A percentile compares a stretch with the other conserved stretches of the same genome.
phyloP scores from a whole-genome alignment of 164 flowering plant genomes.

The Buxus sempervirens region DNA sequence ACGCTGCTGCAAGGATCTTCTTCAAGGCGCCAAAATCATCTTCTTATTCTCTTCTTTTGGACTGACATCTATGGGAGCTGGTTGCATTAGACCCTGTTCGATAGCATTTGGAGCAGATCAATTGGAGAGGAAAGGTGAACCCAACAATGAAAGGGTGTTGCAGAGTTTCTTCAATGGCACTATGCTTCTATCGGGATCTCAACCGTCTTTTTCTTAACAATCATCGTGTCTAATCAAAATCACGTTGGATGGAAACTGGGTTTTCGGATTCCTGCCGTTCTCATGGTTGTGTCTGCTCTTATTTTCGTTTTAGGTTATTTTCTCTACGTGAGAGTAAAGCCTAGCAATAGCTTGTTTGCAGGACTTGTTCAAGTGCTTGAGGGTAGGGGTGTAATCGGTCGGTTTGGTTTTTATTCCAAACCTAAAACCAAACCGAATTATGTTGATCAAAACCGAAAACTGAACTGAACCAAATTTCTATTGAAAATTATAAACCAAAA shows the following conservation, averaged over 20 bases:
- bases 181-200: slow-evolving; percentile 7
- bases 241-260: slow-evolving; percentile 6
- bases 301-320: slow-evolving; percentile 7
- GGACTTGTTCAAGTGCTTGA: slow-evolving; percentile 4
- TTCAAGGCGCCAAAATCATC: too few relatives aligned
- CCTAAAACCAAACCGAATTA: too few relatives aligned
- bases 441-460: too few relatives aligned
- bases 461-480: too few relatives aligned
- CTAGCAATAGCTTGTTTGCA: slow-evolving; percentile 7
- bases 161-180: slow-evolving; percentile 11
- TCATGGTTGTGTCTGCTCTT: slow-evolving; percentile 11
- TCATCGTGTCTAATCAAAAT: slow-evolving; percentile 7
- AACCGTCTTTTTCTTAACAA: slow-evolving; percentile 2
- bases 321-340: slow-evolving; percentile 2
- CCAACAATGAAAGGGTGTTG: not conserved
- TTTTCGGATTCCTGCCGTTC: slow-evolving; percentile 5
- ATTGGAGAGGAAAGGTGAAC: not conserved
- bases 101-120: slow-evolving; percentile 17
- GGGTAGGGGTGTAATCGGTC: too few relatives aligned
- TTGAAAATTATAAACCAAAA: too few relatives aligned
- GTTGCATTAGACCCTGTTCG: slow-evolving; percentile 25
- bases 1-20: too few relatives aligned
- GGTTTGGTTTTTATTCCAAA: too few relatives aligned
- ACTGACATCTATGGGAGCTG: slow-evolving; percentile 21
- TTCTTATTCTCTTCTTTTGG: too few relatives aligned